These are phyloP conservation scores for Aspergillus versicolor DNA, from an alignment of 2,329 filamentous ascomycete species.

Conservation along the genomic window DNA sequence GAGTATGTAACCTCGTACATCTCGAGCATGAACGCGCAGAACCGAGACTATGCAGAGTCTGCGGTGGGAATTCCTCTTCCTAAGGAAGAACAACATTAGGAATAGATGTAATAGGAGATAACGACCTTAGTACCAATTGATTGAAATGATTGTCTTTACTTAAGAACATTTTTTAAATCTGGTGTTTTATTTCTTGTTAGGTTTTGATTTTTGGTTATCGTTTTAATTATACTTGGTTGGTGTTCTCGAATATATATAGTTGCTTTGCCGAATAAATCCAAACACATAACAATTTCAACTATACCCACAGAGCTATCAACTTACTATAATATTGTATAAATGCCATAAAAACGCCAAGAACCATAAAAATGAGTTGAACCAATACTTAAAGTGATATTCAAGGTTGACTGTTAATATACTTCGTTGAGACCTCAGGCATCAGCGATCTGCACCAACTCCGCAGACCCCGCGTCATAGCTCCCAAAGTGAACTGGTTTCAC, in stretches of 20 bases:
- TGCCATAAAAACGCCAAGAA: not conserved
- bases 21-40: slow-evolving; percentile 47
- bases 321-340: not conserved
- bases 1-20: slow-evolving; percentile 60
- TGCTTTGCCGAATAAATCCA: no score
- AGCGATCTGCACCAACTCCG: not conserved
- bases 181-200: no score
- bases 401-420: not conserved
- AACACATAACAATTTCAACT: no score
- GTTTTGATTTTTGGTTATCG: no score
- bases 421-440: not conserved
- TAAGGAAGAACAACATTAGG: slow-evolving; percentile 30
- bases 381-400: not conserved
- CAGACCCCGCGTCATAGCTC: slow-evolving; percentile 18
- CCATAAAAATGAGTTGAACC: not conserved
- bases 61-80: slow-evolving; percentile 31
- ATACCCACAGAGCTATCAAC: no score
- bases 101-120: not conserved
- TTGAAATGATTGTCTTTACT: no score
- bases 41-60: slow-evolving; percentile 42
- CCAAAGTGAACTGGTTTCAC: not conserved
- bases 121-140: no score
- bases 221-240: no score
- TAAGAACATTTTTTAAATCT: no score
- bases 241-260: no score